Base-by-base conservation (phyloP, 129 eudicot species). In the Smallanthus sonchifolius region DNA sequence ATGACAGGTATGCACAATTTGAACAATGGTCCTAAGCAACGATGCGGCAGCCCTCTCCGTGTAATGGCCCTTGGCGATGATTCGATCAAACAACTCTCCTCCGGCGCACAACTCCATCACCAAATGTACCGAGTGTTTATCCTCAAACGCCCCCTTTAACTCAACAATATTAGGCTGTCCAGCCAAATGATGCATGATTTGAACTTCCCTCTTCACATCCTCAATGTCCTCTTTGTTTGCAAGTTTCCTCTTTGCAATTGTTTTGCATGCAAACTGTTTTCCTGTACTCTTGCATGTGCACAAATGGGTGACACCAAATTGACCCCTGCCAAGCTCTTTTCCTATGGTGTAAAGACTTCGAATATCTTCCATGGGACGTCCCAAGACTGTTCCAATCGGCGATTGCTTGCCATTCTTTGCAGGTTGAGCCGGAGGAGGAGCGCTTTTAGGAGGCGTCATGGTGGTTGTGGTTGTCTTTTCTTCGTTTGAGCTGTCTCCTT, bases 91-190 rank as follows among this genome's bases (percentile, higher is more conserved):
- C 15, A 91, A 83, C 77, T 91, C 97, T 15, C 97, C 97, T 5
- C 97, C 97, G 10, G 96, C 97, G 34, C 97, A 91, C 75, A 91
- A 78, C 77, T 91, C 97, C 97, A 91, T 91, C 20, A 91, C 95
- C 88, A 91, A 74, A 85, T 91, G 92, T 17, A 91, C 96, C 4
- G 90, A 84, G 75, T 86, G 97, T 78, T 91, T 91, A 63, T 91
- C 97, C 81, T 91, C 97, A 57, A 84, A 91, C 2, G 97, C 96
- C 35, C 97, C 97, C 48, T 91, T 91, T 2, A 91, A 86, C 75
- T 88, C 96, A 38, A 91, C 97, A 19, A 91, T 83, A 64, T 91
- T 91, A 1, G 84, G 74, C 69, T 91, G 97, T 13, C 96, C 97
- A 15, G 90, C 83, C 67, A 91, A 73, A 80, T 91, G 96, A 54